Percentiles rank a stretch among this genome's conserved stretches.
These are phyloP conservation scores for Hericium rajendrae DNA, from an alignment of 768 basidiomycete species.

Conservation along the genomic window DNA sequence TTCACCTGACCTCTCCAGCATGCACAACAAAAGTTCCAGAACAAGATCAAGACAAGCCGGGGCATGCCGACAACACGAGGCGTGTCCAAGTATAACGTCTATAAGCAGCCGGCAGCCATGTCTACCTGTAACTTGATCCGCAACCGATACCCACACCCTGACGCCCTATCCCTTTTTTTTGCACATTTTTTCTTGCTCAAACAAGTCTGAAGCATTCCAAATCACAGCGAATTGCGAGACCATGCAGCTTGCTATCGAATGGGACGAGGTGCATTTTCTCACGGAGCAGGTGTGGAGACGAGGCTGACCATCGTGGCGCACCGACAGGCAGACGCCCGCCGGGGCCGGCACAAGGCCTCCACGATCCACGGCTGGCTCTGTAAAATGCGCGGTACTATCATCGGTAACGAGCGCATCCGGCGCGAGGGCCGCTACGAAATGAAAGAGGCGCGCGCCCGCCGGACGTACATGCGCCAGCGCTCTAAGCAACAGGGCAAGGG, in stretches of 20 bases:
- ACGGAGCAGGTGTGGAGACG: background rate
- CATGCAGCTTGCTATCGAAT: slow-evolving; percentile 10
- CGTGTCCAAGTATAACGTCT: background rate
- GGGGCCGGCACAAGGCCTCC: slow-evolving; percentile 5
- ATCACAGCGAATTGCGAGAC: background rate
- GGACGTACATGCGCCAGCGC: background rate
- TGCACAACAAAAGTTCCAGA: too few relatives aligned
- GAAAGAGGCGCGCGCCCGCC: slow-evolving; percentile 9
- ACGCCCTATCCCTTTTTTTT: background rate
- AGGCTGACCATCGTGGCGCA: background rate
- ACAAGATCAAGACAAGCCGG: too few relatives aligned
- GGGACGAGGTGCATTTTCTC: slow-evolving; percentile 9
- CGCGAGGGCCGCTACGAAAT: slow-evolving; percentile 13
- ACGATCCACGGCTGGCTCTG: slow-evolving; percentile 16
- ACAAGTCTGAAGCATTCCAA: background rate
- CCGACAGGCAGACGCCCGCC: slow-evolving; percentile 2
- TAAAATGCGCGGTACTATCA: slow-evolving; percentile 14
- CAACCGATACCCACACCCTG: background rate
- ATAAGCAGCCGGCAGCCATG: background rate
- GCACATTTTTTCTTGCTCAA: background rate
- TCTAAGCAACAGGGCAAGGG: background rate
- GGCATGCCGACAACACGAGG: background rate
- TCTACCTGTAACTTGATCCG: background rate
- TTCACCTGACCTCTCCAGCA: too few relatives aligned
- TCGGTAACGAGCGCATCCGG: slow-evolving; percentile 11